These are phyloP conservation scores for Teunomyces funiuensis DNA, from an alignment of 805 yeast genomes.

Conservation along the genomic window DNA sequence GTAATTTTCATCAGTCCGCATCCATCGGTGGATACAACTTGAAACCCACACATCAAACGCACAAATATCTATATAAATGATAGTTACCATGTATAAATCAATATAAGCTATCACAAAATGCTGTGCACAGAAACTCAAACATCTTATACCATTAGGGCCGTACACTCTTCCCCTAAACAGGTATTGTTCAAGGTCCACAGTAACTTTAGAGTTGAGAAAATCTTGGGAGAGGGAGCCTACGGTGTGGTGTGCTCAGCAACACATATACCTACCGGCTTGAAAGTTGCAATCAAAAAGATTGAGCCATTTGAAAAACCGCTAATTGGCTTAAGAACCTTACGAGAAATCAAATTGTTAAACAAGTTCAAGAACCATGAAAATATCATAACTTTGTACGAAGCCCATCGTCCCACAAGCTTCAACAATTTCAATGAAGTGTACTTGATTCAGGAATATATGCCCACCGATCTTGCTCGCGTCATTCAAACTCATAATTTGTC, in stretches of 20 bases:
- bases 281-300: constrained; percentile 77
- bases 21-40: neutral
- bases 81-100: too few relatives aligned
- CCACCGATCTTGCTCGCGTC: constrained; percentile 66
- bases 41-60: constrained; percentile 1
- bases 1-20: neutral
- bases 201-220: constrained; percentile 56
- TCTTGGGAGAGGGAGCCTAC: constrained; percentile 80
- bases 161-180: neutral
- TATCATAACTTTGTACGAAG: constrained; percentile 63
- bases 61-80: neutral
- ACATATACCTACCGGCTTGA: constrained; percentile 57
- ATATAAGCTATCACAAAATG: too few relatives aligned
- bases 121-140: constrained; percentile 1
- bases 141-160: neutral
- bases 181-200: constrained; percentile 60
- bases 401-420: constrained; percentile 60
- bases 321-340: constrained; percentile 65
- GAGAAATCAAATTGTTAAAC: constrained; percentile 66
- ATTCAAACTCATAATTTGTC: constrained; percentile 56
- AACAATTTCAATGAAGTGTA: constrained; percentile 71
- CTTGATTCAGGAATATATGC: constrained; percentile 76
- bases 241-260: constrained; percentile 74
- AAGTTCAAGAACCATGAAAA: constrained; percentile 71
- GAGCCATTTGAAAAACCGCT: constrained; percentile 66